A percentile compares a stretch with the other conserved stretches of the same genome.
These are phyloP conservation scores for Pseudogymnoascus sp. DNA, from an alignment of 2,329 filamentous ascomycete genomes.

Conservation along the genomic window DNA sequence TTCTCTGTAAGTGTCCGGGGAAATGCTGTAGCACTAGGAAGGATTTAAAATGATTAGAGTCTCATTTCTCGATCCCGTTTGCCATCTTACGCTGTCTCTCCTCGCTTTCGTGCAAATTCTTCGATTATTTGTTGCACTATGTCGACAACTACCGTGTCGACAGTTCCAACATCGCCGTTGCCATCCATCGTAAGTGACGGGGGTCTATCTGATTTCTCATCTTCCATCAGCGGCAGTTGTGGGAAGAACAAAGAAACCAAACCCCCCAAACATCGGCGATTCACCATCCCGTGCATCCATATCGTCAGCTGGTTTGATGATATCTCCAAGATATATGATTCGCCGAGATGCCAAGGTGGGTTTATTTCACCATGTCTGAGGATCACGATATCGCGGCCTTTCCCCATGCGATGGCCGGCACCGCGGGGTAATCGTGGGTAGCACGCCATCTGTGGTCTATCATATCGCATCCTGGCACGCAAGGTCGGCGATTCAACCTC, in stretches of 20 bases:
- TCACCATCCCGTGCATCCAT: conserved; percentile 1
- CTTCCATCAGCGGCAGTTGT: not conserved
- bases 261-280: not conserved
- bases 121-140: not conserved
- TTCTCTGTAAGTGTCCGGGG: not conserved
- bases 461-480: not conserved
- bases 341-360: not conserved
- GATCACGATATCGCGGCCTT: not conserved
- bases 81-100: not conserved
- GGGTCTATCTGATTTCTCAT: not conserved
- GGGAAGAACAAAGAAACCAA: not conserved
- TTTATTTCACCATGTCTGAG: not conserved
- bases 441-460: not conserved
- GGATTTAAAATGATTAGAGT: not conserved
- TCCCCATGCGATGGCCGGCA: not conserved
- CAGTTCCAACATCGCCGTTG: not conserved
- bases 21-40: not conserved
- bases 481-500: not conserved
- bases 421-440: not conserved
- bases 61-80: not conserved
- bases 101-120: not conserved
- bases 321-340: not conserved
- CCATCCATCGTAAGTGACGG: not conserved
- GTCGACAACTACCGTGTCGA: not conserved
- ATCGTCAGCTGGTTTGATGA: not conserved